Base-by-base conservation (phyloP, 257 asterid species). In the Solanum neorickii region DNA sequence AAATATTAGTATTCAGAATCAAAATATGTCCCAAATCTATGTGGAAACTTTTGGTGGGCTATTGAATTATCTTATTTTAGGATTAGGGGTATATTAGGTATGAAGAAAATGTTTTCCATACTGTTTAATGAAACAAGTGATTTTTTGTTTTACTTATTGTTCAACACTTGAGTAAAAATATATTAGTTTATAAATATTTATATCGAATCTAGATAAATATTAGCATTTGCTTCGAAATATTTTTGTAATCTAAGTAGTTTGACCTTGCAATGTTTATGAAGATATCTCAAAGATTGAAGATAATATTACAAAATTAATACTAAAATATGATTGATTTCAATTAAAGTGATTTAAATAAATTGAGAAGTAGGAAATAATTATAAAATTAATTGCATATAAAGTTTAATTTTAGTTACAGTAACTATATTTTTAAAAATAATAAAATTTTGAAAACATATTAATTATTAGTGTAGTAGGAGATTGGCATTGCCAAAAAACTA, bases 241-340 rank as follows among this genome's bases (percentile, higher is more conserved):
- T 2, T 14, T 49, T 49, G 15, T 49, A 15, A 49, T 39, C 9
- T 39, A 56, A 56, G 7, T 56, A 56, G 62, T 56, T 18, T 56
- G 4, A 56, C 10, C 10, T 59, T 59, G 25, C 3, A 59, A 8
- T 20, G 2, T 59, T 0, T 59, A 1, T 0, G 11, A 20, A 59
- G 12, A 20, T 12, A 59, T 59, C 66, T 59, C 25, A 59, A 20
- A 10, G 12, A 59, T 59, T 59, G 12, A 20, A 59, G 66, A 7
- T 0, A 59, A 23, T 20, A 0, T 18, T 56, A 7, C 5, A 20
- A 59, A 20, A 9, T 1, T n/a, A 59, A 59, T 20, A 7, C 7
- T 18, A 56, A 56, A 20, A 20, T 1, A 59, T 20, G 4, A 7
- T 59, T 59, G 2, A 59, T 59, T 59, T 12, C 7, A 7, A 59